A percentile compares a stretch with the other conserved stretches of the same genome.
Conservation (phyloP, 2,329 filamentous ascomycete genomes). For the Gaeumannomyces tritici region DNA sequence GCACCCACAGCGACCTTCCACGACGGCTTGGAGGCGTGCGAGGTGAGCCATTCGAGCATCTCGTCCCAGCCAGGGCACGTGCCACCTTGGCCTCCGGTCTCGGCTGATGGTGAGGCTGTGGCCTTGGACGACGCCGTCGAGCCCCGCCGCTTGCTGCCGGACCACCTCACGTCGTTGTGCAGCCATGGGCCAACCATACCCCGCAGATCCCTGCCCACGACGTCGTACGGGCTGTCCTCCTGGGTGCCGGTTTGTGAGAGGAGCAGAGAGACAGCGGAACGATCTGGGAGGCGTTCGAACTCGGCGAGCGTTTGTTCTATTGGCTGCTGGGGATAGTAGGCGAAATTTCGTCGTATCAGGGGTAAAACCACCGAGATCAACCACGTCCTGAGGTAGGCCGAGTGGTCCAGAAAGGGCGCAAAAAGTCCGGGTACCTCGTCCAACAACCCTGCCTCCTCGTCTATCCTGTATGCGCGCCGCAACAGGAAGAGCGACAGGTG, state of each 20-base stretch:
- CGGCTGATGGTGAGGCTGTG: slow-evolving; percentile 12
- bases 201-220: slow-evolving; percentile 54
- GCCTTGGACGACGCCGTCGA: slow-evolving; percentile 11
- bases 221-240: slow-evolving; percentile 19
- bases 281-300: slow-evolving; percentile 53
- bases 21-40: slow-evolving; percentile 42
- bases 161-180: slow-evolving; percentile 53
- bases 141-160: slow-evolving; percentile 17
- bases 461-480: slow-evolving; percentile 58
- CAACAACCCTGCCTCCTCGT: slow-evolving; percentile 63
- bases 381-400: slow-evolving; percentile 55
- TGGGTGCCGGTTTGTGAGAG: slow-evolving; percentile 40
- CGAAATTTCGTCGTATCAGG: slow-evolving; percentile 56
- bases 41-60: slow-evolving; percentile 57
- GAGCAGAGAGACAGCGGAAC: slow-evolving; percentile 49
- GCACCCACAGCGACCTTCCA: slow-evolving; percentile 55
- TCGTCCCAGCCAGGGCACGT: slow-evolving; percentile 56
- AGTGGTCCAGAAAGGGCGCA: slow-evolving; percentile 55
- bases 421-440: slow-evolving; percentile 58
- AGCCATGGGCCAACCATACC: slow-evolving; percentile 67
- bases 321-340: slow-evolving; percentile 52
- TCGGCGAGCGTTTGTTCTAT: slow-evolving; percentile 45
- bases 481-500: slow-evolving; percentile 49
- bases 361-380: slow-evolving; percentile 60
- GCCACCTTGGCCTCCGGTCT: not conserved